phyloP scores from a whole-genome alignment of 1,284 basidiomycete species.

The Inonotus obliquus region DNA sequence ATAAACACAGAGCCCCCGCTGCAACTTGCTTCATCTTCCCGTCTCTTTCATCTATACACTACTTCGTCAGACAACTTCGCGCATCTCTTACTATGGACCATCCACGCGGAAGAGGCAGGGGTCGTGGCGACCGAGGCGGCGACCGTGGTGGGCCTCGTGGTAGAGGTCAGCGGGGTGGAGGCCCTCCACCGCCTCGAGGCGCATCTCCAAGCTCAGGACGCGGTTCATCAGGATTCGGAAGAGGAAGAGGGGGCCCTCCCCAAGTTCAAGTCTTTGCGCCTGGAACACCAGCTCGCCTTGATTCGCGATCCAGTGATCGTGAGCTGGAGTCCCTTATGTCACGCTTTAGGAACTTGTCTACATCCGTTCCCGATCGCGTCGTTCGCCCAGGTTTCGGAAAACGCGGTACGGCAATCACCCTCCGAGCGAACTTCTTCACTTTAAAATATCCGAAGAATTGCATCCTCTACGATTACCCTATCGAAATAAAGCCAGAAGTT shows the following conservation, averaged over 20 bases:
- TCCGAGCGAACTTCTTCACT: conserved; percentile 69
- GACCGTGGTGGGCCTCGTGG: neutral
- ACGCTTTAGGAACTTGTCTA: conserved; percentile 34
- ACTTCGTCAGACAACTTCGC: neutral
- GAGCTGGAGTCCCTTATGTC: conserved; percentile 4
- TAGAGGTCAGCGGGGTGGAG: neutral
- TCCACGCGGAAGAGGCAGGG: conserved; percentile 1
- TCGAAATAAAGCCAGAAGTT: conserved; percentile 50
- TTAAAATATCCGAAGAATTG: conserved; percentile 44
- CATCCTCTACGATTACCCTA: conserved; percentile 53
- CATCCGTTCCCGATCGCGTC: conserved; percentile 21
- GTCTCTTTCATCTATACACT: neutral
- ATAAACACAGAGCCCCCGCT: neutral
- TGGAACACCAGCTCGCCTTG: conserved; percentile 4
- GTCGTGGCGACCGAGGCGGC: conserved; percentile 1
- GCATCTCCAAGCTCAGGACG: neutral
- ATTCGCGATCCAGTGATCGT: conserved; percentile 2
- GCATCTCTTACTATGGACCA: neutral
- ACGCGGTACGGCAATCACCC: conserved; percentile 42
- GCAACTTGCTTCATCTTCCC: neutral
- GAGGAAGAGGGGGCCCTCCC: conserved; percentile 8
- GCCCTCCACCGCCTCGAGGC: neutral
- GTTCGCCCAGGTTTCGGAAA: conserved; percentile 65
- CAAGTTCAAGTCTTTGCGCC: conserved; percentile 8
- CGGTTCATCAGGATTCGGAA: neutral